A percentile compares a stretch with the other conserved stretches of the same genome.
phyloP scores from a whole-genome alignment of 2,329 filamentous ascomycete species.

The Myriosclerotinia scirpicola region DNA sequence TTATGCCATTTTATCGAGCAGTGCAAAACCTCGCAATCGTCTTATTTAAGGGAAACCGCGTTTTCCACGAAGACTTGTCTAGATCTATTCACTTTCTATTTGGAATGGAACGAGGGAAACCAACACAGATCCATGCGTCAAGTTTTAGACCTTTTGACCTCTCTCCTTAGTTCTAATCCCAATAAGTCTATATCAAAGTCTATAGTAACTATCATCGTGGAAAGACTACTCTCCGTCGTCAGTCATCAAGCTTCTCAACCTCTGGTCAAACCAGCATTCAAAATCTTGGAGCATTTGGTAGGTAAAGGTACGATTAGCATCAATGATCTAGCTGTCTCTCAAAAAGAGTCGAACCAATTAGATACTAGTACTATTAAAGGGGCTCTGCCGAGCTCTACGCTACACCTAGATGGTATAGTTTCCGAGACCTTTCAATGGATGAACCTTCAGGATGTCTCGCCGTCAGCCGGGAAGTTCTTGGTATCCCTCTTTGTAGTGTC shows the following conservation, averaged over 20 bases:
- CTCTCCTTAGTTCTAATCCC: conserved; percentile 53
- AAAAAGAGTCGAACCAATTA: neutral
- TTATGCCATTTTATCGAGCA: conserved; percentile 63
- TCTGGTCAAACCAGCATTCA: conserved; percentile 68
- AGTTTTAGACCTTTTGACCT: conserved; percentile 57
- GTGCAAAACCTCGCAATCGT: conserved; percentile 52
- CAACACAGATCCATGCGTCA: conserved; percentile 63
- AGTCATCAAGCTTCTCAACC: conserved; percentile 60
- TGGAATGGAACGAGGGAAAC: conserved; percentile 67
- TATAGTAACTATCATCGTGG: conserved; percentile 50
- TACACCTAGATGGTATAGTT: conserved; percentile 56
- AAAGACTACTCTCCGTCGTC: conserved; percentile 58
- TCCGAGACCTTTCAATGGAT: conserved; percentile 56
- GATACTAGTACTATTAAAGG: neutral
- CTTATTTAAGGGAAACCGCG: conserved; percentile 49
- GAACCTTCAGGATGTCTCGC: conserved; percentile 56
- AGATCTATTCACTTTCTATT: conserved; percentile 59
- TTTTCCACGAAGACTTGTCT: conserved; percentile 51
- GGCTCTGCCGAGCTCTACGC: conserved; percentile 21
- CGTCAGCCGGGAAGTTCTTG: conserved; percentile 60
- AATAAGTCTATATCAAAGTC: conserved; percentile 44
- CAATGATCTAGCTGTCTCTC: conserved; percentile 28
- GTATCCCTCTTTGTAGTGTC: conserved; percentile 56
- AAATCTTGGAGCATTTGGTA: conserved; percentile 65
- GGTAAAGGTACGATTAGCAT: conserved; percentile 56